phyloP scores from a whole-genome alignment of 2,329 filamentous ascomycete genomes.

The Sporothrix mexicana region DNA sequence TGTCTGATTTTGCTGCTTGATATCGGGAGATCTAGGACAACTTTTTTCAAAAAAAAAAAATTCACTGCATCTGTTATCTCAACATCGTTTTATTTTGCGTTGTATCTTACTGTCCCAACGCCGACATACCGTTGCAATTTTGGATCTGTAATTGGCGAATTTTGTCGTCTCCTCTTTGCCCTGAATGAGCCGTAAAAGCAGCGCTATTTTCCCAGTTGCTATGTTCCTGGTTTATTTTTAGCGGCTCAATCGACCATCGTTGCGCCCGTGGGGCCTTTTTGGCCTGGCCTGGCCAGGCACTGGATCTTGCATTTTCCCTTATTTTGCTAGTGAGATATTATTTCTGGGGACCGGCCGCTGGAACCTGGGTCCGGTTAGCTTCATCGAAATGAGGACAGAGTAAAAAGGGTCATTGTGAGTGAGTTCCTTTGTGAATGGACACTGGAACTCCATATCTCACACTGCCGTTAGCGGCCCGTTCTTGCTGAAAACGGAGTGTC shows the following conservation, averaged over 20 bases:
- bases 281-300: constrained; percentile 13
- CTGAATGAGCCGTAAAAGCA: neutral
- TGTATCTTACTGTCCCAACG: neutral
- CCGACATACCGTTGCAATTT: neutral
- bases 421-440: neutral
- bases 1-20: neutral
- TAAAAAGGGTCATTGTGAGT: neutral
- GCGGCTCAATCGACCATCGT: neutral
- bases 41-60: neutral
- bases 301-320: neutral
- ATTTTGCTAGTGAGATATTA: neutral
- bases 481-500: constrained; percentile 24
- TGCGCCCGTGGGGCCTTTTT: neutral
- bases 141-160: neutral
- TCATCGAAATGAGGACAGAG: constrained; percentile 4
- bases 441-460: constrained; percentile 2
- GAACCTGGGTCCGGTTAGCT: neutral
- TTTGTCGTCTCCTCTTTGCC: neutral
- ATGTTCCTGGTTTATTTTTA: constrained; percentile 30
- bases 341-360: constrained; percentile 8
- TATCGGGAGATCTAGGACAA: neutral
- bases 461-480: constrained; percentile 13
- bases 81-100: neutral
- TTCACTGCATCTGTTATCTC: neutral
- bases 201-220: constrained; percentile 21